phyloP scores from a whole-genome alignment of 2,329 filamentous ascomycete genomes.

The Botrytis tulipae region DNA sequence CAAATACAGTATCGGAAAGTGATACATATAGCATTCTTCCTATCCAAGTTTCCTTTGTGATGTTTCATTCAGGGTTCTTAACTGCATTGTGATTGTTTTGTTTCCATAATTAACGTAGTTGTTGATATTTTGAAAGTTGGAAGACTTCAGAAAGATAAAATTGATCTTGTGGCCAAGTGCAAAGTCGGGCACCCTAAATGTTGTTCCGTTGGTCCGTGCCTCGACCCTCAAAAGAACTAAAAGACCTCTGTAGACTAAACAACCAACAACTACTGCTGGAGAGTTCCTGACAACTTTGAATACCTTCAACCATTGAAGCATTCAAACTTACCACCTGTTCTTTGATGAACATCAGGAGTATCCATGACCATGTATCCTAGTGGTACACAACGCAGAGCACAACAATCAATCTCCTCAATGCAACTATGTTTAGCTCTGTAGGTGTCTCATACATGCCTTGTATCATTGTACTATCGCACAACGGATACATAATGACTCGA shows the following conservation, averaged over 20 bases:
- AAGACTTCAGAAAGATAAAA: background rate
- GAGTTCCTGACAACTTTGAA: background rate
- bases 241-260: background rate
- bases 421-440: background rate
- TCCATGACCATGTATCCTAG: background rate
- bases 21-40: background rate
- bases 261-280: background rate
- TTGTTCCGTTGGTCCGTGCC: conserved; percentile 3
- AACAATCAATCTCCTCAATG: background rate
- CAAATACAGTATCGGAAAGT: background rate
- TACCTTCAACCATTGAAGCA: background rate
- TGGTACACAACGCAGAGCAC: background rate
- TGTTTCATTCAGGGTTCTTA: background rate
- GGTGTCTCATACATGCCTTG: background rate
- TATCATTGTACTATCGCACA: background rate
- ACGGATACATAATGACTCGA: background rate
- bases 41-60: background rate
- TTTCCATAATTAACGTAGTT: background rate
- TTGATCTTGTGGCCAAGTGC: background rate
- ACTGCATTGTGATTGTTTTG: background rate
- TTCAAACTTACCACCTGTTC: background rate
- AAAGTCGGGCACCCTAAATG: background rate
- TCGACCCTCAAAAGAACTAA: background rate
- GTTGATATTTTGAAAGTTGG: background rate
- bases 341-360: background rate